These are phyloP conservation scores for Fusarium solani-melongenae DNA, from an alignment of 2,329 filamentous ascomycete species.

Conservation along the genomic window DNA sequence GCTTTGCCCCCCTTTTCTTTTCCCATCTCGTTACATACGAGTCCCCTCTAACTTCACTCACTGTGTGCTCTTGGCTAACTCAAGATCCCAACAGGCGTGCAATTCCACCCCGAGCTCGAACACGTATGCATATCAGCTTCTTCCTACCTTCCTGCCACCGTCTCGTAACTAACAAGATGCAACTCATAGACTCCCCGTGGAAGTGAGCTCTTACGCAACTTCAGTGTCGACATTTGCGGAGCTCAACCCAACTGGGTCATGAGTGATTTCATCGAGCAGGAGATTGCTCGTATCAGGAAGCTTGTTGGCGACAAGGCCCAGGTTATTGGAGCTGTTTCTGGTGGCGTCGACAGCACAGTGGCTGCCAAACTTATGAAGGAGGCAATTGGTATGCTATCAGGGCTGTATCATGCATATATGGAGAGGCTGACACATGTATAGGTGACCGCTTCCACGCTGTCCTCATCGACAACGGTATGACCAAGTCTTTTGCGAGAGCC, in stretches of 20 bases:
- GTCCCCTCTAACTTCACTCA: background rate
- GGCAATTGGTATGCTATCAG: conserved; percentile 67
- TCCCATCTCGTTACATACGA: background rate
- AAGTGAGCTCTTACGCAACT: conserved; percentile 80
- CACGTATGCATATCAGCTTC: conserved; percentile 32
- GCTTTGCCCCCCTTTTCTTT: background rate
- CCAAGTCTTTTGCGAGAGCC: background rate
- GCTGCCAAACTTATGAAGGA: conserved; percentile 84
- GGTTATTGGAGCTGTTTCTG: conserved; percentile 49
- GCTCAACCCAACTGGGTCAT: conserved; percentile 85
- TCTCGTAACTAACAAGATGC: background rate
- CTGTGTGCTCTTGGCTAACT: background rate
- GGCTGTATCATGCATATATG: background rate
- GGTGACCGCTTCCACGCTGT: conserved; percentile 82
- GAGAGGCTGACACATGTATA: background rate
- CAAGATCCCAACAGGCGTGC: conserved; percentile 64
- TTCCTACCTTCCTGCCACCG: conserved; percentile 38
- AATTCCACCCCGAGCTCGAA: conserved; percentile 87
- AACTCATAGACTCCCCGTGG: conserved; percentile 72
- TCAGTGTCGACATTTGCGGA: conserved; percentile 83
- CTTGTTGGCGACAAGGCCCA: conserved; percentile 85
- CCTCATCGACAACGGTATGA: conserved; percentile 81
- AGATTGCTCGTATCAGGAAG: conserved; percentile 82
- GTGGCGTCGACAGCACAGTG: conserved; percentile 69
- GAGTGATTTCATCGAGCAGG: conserved; percentile 82